Conservation (phyloP, 805 yeast genomes). For the Pichia thaimueangensis region DNA sequence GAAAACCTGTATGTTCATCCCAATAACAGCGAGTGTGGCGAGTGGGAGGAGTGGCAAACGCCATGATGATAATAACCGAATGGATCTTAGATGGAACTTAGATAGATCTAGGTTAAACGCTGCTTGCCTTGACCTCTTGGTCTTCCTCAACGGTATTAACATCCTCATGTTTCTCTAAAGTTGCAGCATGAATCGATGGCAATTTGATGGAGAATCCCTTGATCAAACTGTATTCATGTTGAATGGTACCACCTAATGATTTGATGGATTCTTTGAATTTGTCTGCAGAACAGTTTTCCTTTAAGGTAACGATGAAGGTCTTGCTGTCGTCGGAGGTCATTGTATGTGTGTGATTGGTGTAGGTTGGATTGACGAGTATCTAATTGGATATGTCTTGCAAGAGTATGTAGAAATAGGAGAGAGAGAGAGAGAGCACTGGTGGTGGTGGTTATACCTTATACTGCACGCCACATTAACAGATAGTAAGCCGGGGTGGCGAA, state of each 20-base stretch:
- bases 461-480: no score
- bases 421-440: no score
- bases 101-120: slow-evolving; percentile 4
- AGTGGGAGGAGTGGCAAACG: no score
- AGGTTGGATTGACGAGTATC: no score
- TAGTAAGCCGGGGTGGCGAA: no score
- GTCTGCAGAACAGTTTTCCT: slow-evolving; percentile 10
- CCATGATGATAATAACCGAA: no score
- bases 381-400: no score
- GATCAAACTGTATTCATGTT: slow-evolving; percentile 55
- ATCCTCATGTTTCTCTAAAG: slow-evolving; percentile 43
- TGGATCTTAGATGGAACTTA: no score
- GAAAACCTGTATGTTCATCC: no score
- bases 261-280: slow-evolving; percentile 41
- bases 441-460: no score
- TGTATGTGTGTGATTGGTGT: neutral
- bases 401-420: no score
- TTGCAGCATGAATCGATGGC: slow-evolving; percentile 44
- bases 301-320: slow-evolving; percentile 11
- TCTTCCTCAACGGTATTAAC: slow-evolving; percentile 64
- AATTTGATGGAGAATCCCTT: slow-evolving; percentile 60
- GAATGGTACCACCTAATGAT: slow-evolving; percentile 54
- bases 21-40: no score
- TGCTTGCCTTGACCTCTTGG: slow-evolving; percentile 47
- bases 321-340: slow-evolving; percentile 9